Conservation (phyloP, 1,139 yeast species). For the Kluyveromyces marxianus region DNA sequence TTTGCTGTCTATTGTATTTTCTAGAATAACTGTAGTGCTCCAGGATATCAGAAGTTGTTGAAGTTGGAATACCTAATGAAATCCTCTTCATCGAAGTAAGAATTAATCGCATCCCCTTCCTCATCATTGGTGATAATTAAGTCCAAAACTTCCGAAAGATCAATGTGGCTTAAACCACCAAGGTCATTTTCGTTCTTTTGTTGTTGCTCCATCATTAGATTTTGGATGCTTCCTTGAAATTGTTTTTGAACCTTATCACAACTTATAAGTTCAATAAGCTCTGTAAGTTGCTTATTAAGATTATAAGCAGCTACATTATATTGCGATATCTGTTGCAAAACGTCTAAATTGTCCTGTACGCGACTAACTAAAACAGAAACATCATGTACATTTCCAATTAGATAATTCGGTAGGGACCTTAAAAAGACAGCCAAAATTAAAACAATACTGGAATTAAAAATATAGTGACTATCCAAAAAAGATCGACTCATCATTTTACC, state of each 20-base stretch:
- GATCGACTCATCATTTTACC: constrained; percentile 14
- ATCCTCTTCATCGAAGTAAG: constrained; percentile 11
- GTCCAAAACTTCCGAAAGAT: constrained; percentile 8
- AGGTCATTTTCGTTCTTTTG: constrained; percentile 1
- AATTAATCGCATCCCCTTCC: constrained; percentile 1
- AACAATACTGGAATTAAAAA: constrained; percentile 14
- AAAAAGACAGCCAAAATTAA: constrained; percentile 13
- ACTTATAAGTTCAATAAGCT: constrained; percentile 13
- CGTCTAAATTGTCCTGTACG: constrained; percentile 11
- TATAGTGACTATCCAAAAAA: constrained; percentile 15
- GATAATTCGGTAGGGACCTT: constrained; percentile 10
- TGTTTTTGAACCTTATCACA: constrained; percentile 10
- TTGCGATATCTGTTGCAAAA: constrained; percentile 13
- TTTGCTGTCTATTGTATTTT: neutral
- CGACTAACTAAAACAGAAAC: constrained; percentile 10
- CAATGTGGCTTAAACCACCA: constrained; percentile 7
- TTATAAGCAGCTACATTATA: constrained; percentile 14
- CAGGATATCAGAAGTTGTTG: no score
- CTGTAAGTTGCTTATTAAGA: constrained; percentile 14
- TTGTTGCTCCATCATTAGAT: no score
- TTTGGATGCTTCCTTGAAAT: constrained; percentile 1
- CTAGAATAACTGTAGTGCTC: no score
- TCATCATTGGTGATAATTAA: constrained; percentile 5
- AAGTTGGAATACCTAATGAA: constrained; percentile 9
- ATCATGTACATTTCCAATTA: constrained; percentile 8